Evolutionary conservation across 257 asterid genomes (phyloP).

Genomic region (Solanum sejunctum): DNA sequence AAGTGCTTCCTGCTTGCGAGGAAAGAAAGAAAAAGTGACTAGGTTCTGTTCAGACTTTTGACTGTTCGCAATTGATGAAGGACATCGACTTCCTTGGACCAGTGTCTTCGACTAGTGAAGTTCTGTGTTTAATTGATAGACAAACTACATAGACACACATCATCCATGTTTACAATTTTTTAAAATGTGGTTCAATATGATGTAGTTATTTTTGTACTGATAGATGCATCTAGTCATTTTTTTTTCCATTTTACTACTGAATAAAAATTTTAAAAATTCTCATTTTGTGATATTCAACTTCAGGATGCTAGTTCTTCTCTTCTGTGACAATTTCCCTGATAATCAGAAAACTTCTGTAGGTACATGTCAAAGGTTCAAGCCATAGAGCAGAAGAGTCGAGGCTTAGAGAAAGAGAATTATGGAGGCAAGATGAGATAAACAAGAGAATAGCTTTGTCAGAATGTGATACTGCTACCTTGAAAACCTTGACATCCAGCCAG

Average conservation of each 20-base stretch:
- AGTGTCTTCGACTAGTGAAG: neutral
- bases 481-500: neutral
- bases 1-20: neutral
- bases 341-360: conserved; percentile 13
- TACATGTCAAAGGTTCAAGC: conserved; percentile 48
- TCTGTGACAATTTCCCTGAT: neutral
- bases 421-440: conserved; percentile 23
- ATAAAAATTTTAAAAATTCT: neutral
- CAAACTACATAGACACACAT: neutral
- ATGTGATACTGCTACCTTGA: conserved; percentile 7
- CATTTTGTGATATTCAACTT: neutral
- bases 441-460: conserved; percentile 43
- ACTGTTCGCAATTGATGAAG: neutral
- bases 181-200: neutral
- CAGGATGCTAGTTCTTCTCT: neutral
- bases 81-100: neutral
- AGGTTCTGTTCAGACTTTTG: neutral
- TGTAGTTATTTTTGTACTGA: neutral
- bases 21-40: neutral
- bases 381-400: conserved; percentile 41
- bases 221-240: neutral
- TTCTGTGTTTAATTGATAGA: neutral
- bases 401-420: conserved; percentile 31
- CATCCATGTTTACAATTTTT: neutral
- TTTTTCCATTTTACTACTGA: neutral